Percentiles rank a stretch among this genome's conserved stretches.
Evolutionary conservation across 495 filamentous ascomycete species (phyloP).

Genomic region (Letharia lupina): DNA sequence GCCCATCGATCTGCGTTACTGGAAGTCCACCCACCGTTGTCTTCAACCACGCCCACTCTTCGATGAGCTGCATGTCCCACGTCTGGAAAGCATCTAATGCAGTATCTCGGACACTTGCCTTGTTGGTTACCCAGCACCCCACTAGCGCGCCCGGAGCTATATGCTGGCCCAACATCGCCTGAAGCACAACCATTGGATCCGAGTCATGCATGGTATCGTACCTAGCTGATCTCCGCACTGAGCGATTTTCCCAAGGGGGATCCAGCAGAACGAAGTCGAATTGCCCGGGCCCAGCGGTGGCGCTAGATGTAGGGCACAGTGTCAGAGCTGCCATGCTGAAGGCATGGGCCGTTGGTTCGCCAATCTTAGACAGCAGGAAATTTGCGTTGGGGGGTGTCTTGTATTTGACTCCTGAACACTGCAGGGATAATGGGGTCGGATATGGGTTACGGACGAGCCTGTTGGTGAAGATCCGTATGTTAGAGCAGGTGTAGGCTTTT

Average conservation of each 20-base stretch:
- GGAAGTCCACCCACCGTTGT: conserved; percentile 62
- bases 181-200: conserved; percentile 37
- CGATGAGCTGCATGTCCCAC: conserved; percentile 57
- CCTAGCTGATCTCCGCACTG: conserved; percentile 58
- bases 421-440: conserved; percentile 19
- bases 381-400: conserved; percentile 44
- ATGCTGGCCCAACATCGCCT: conserved; percentile 47
- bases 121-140: conserved; percentile 88
- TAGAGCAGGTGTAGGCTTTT: conserved; percentile 28
- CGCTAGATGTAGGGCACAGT: conserved; percentile 18
- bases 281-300: conserved; percentile 25
- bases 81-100: conserved; percentile 52
- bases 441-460: conserved; percentile 25
- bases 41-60: conserved; percentile 94
- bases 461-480: conserved; percentile 25
- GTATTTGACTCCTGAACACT: conserved; percentile 29
- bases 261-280: conserved; percentile 83
- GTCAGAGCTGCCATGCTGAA: conserved; percentile 22
- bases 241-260: conserved; percentile 92
- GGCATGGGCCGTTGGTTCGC: conserved; percentile 19
- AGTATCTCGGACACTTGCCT: conserved; percentile 46
- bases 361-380: conserved; percentile 39
- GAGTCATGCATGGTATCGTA: conserved; percentile 49
- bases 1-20: conserved; percentile 54
- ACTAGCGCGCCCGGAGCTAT: conserved; percentile 49